phyloP scores from a whole-genome alignment of 768 basidiomycete genomes.

The Trametes cingulata region DNA sequence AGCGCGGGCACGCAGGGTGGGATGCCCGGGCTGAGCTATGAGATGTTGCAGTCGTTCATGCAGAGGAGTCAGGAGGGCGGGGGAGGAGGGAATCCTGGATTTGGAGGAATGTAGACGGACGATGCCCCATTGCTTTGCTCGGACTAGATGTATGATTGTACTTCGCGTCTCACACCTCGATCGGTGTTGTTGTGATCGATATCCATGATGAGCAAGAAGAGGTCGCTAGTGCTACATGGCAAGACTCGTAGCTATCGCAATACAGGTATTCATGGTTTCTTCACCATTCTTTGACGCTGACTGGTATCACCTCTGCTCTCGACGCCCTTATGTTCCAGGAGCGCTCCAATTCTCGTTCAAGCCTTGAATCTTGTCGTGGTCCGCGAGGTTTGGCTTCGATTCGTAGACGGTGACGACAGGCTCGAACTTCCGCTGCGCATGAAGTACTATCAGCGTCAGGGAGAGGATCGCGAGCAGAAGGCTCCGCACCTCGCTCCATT shows the following conservation, averaged over 20 bases:
- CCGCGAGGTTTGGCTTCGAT: slow-evolving; percentile 81
- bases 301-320: not conserved
- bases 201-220: not conserved
- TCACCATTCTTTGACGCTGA: not conserved
- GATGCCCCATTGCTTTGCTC: not conserved
- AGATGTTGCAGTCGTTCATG: slow-evolving; percentile 51
- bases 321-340: slow-evolving; percentile 8
- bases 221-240: not conserved
- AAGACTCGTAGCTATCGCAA: not conserved
- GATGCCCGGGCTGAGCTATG: slow-evolving; percentile 34
- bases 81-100: slow-evolving; percentile 11
- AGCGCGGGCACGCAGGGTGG: slow-evolving; percentile 18
- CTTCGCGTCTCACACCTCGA: not conserved
- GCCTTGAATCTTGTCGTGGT: slow-evolving; percentile 87
- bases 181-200: not conserved
- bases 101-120: slow-evolving; percentile 16
- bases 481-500: slow-evolving; percentile 70
- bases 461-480: not conserved
- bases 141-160: not conserved
- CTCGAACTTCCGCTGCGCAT: slow-evolving; percentile 63
- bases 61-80: slow-evolving; percentile 39
- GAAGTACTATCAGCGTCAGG: not conserved
- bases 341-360: slow-evolving; percentile 55
- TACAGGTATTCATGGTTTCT: not conserved
- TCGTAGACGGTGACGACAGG: slow-evolving; percentile 89